A percentile compares a stretch with the other conserved stretches of the same genome.
Conservation (phyloP, 2,329 filamentous ascomycete species). For the Sclerotiophoma versabilis region DNA sequence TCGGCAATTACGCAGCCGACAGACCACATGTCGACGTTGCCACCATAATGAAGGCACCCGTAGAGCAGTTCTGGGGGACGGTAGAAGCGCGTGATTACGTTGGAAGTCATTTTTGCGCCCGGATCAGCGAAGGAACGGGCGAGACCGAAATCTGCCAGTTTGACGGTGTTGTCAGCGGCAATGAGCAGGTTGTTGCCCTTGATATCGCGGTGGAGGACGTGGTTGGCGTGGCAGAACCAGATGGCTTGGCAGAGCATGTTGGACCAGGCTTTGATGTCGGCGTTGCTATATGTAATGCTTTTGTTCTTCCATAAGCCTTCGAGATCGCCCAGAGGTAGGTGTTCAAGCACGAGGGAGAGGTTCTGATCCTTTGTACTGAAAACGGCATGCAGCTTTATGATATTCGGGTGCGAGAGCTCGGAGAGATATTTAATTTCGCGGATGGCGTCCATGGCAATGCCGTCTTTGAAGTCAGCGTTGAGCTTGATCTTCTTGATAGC, state of each 20-base stretch:
- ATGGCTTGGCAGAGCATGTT: constrained; percentile 92
- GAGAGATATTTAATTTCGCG: constrained; percentile 96
- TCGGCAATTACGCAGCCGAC: constrained; percentile 94
- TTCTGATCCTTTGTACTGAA: constrained; percentile 98
- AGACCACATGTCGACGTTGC: constrained; percentile 92
- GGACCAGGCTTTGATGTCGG: constrained; percentile 98
- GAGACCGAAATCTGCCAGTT: constrained; percentile 96
- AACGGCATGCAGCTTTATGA: constrained; percentile 89
- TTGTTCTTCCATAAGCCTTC: constrained; percentile 86
- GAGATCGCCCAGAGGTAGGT: constrained; percentile 89
- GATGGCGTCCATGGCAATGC: constrained; percentile 91
- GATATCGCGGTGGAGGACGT: constrained; percentile 94
- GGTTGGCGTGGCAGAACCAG: constrained; percentile 97
- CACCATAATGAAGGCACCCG: constrained; percentile 86
- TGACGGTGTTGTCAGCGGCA: constrained; percentile 89
- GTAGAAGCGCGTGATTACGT: constrained; percentile 98
- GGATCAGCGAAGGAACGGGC: constrained; percentile 90
- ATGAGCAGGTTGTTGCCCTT: constrained; percentile 99
- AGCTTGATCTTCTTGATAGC: constrained; percentile 95
- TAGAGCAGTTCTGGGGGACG: constrained; percentile 92
- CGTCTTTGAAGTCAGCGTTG: constrained; percentile 85
- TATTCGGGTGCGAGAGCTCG: constrained; percentile 92
- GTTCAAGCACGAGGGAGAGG: constrained; percentile 93
- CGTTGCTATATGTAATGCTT: constrained; percentile 80
- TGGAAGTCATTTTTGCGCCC: constrained; percentile 85